Evolutionary conservation across 306 rosid genomes (phyloP).

Genomic region (Castanea sativa): DNA sequence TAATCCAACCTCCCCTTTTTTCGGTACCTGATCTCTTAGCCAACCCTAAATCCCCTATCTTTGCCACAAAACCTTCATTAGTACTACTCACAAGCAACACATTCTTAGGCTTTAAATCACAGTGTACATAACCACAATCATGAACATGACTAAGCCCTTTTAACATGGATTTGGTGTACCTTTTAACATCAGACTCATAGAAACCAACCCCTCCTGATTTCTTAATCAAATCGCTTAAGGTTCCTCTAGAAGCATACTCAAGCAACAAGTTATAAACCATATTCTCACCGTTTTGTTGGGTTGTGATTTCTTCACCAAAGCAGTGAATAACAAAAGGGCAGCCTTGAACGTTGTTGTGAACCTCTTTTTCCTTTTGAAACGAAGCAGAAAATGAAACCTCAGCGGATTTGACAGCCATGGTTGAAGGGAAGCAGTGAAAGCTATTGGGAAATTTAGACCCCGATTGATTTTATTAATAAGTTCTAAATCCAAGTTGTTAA

Average conservation of each 20-base stretch:
- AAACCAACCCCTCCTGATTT: constrained; percentile 10
- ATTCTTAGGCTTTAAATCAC: constrained; percentile 36
- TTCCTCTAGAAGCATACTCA: constrained; percentile 29
- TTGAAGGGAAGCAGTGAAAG: constrained; percentile 1
- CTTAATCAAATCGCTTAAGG: constrained; percentile 7
- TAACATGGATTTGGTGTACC: constrained; percentile 17
- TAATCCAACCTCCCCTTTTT: background rate
- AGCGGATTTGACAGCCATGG: constrained; percentile 27
- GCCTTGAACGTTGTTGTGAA: background rate
- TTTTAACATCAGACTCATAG: constrained; percentile 11
- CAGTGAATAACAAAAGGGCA: constrained; percentile 9
- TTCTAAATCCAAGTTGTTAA: too few relatives aligned
- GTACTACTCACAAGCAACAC: constrained; percentile 12
- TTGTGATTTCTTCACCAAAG: constrained; percentile 21
- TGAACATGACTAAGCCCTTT: constrained; percentile 18
- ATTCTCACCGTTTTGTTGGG: background rate
- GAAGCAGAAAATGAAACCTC: constrained; percentile 16
- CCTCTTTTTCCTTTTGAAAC: constrained; percentile 20
- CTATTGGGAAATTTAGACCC: too few relatives aligned
- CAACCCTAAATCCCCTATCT: constrained; percentile 31
- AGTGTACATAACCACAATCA: constrained; percentile 10
- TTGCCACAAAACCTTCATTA: constrained; percentile 9
- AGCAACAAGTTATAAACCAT: constrained; percentile 23
- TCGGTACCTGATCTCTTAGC: constrained; percentile 8
- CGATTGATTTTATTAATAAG: too few relatives aligned